Evolutionary conservation across 208 protist genomes (phyloP).

Genomic region (Wallacemonas sp.): DNA sequence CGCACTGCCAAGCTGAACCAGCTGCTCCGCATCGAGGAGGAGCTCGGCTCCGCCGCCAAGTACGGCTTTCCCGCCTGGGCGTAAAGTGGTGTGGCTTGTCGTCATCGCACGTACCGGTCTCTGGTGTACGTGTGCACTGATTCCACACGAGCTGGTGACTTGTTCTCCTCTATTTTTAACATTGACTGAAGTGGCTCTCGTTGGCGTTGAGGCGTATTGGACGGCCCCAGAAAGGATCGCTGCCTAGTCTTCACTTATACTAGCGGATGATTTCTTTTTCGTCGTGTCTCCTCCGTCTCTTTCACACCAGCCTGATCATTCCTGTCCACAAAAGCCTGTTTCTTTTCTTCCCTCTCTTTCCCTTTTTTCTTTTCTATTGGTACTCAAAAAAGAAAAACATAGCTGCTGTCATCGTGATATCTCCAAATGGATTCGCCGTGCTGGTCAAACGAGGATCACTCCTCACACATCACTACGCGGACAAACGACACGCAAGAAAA

Average conservation of each 20-base stretch:
- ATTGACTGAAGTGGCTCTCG: background rate
- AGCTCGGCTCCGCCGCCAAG: constrained; percentile 72
- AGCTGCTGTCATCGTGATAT: too few relatives aligned
- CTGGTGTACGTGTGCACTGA: background rate
- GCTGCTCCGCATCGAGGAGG: constrained; percentile 98
- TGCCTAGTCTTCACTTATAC: too few relatives aligned
- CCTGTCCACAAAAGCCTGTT: constrained; percentile 13
- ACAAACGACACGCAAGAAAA: too few relatives aligned
- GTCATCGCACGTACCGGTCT: background rate
- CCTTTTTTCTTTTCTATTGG: constrained; percentile 25
- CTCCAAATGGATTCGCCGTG: too few relatives aligned
- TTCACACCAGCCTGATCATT: background rate
- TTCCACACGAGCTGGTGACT: constrained; percentile 3
- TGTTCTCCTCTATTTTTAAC: constrained; percentile 10
- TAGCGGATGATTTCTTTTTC: background rate
- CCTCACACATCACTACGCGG: too few relatives aligned
- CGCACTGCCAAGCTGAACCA: constrained; percentile 99
- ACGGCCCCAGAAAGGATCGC: too few relatives aligned
- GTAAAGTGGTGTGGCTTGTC: constrained; percentile 12
- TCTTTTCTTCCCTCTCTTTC: constrained; percentile 18
- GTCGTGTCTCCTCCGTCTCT: constrained; percentile 8
- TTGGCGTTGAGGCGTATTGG: too few relatives aligned
- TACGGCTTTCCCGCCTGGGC: constrained; percentile 82
- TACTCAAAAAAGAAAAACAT: constrained; percentile 6
- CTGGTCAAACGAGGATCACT: too few relatives aligned